These are phyloP conservation scores for Auricularia auricula-judae DNA, from an alignment of 768 basidiomycete genomes.

Conservation along the genomic window DNA sequence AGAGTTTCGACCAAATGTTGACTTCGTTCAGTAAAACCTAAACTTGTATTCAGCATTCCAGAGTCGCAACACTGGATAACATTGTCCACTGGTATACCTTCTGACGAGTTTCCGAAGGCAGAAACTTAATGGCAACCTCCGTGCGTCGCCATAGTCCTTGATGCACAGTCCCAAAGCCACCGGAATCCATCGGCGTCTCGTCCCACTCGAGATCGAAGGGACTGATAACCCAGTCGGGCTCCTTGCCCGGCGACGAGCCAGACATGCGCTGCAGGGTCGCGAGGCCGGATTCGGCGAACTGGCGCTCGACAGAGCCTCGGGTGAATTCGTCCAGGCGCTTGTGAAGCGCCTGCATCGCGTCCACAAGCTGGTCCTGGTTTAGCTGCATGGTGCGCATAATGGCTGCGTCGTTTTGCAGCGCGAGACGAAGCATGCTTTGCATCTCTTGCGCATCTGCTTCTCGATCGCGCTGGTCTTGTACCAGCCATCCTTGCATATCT, in stretches of 20 bases:
- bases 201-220: neutral
- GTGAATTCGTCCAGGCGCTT: neutral
- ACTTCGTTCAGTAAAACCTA: slow-evolving; percentile 60
- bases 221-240: neutral
- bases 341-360: neutral
- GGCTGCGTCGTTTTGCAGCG: neutral
- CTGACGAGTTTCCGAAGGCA: slow-evolving; percentile 8
- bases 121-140: slow-evolving; percentile 58
- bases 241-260: neutral
- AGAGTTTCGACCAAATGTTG: slow-evolving; percentile 46
- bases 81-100: neutral
- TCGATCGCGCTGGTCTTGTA: neutral
- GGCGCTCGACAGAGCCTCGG: neutral
- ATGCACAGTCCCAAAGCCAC: neutral
- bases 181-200: neutral
- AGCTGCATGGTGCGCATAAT: neutral
- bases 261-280: neutral
- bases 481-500: neutral
- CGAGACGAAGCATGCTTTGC: neutral
- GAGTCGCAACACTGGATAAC: slow-evolving; percentile 41
- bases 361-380: neutral
- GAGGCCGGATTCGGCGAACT: neutral
- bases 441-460: neutral
- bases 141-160: neutral
- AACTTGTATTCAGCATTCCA: slow-evolving; percentile 18